Conservation (phyloP, 75 land plant genomes). For the Picea glauca region DNA sequence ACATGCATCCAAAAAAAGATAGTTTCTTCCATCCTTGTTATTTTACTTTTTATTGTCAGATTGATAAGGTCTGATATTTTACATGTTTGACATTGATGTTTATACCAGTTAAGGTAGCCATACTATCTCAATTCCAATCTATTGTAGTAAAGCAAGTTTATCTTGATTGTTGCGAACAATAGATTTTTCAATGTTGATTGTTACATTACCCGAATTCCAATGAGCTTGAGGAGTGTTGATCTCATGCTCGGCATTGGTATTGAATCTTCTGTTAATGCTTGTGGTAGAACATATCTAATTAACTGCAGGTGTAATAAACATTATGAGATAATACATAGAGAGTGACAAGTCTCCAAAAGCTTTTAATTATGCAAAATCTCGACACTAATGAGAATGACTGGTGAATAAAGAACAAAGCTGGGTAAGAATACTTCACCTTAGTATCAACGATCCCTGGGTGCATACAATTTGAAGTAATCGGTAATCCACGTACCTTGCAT, state of each 20-base stretch:
- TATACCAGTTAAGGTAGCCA: too few relatives aligned
- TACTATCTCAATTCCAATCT: too few relatives aligned
- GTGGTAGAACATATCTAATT: slow-evolving; percentile 25
- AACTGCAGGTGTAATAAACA: slow-evolving; percentile 16
- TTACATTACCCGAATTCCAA: slow-evolving; percentile 12
- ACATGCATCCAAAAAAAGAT: too few relatives aligned
- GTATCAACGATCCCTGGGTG: slow-evolving; percentile 43
- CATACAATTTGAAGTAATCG: slow-evolving; percentile 32
- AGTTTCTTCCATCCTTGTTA: too few relatives aligned
- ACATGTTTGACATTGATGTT: too few relatives aligned
- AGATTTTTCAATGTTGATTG: too few relatives aligned
- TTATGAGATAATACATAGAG: neutral
- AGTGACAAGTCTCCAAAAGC: neutral
- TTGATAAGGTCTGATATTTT: too few relatives aligned
- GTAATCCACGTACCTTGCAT: slow-evolving; percentile 15
- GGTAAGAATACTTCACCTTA: slow-evolving; percentile 8
- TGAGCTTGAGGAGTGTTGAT: slow-evolving; percentile 6
- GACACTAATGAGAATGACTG: too few relatives aligned
- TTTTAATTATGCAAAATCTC: too few relatives aligned
- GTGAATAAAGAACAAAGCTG: neutral
- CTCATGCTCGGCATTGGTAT: slow-evolving; percentile 2
- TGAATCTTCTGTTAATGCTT: slow-evolving; percentile 8
- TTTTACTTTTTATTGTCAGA: too few relatives aligned
- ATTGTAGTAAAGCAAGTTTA: too few relatives aligned
- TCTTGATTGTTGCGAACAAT: too few relatives aligned